Base-by-base conservation (phyloP, 1,284 basidiomycete genomes). In the Tilletia walkeri region DNA sequence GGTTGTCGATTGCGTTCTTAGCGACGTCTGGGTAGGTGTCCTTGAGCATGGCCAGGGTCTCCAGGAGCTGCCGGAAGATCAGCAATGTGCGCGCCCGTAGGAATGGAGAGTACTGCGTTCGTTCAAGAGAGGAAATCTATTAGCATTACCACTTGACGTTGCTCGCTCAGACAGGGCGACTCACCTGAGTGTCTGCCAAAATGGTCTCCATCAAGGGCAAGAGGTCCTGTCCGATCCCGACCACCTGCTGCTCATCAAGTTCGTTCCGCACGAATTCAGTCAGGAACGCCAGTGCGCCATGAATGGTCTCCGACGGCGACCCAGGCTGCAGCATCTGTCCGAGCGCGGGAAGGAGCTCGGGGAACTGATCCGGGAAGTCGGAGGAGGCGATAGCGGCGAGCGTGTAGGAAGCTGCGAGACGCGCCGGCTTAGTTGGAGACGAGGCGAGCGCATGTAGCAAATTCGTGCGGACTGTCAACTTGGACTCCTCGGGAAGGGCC, bases 21-120 rank as follows among this genome's bases (percentile, higher is more conserved):
- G 93, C 92, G 0, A 92, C 89, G 66, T 91, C 89, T 0, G 94
- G 92, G 78, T 94, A 91, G 76, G 92, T 90, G 56, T 94, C 93
- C 82, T 93, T 94, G 71, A 98, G 93, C 90, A 95, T 98, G 84
- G 90, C 94, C 20, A 98, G 86, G 9, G 93, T 91, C 68, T 90
- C 89, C 14, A 97, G 87, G 80, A 94, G 93, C 86, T 98, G 93
- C 39, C 91, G 88, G 85, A 97, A 97, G 48, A 97, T 93, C 12
- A 90, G 88, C 12, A 99, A 87, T 1, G 93, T 90, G 61, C 92
- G 89, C 0, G 94, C 89, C 49, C 94, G 73, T 5, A 78, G 70
- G 48, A 73, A 69, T 2, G 77, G 66, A n/a, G 76, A 72, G 72
- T 79, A 72, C 38, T 56, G 66, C 3, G 73, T 61, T n/a, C n/a